Base-by-base conservation (phyloP, 106 monocot species). In the Chionographis japonica region DNA sequence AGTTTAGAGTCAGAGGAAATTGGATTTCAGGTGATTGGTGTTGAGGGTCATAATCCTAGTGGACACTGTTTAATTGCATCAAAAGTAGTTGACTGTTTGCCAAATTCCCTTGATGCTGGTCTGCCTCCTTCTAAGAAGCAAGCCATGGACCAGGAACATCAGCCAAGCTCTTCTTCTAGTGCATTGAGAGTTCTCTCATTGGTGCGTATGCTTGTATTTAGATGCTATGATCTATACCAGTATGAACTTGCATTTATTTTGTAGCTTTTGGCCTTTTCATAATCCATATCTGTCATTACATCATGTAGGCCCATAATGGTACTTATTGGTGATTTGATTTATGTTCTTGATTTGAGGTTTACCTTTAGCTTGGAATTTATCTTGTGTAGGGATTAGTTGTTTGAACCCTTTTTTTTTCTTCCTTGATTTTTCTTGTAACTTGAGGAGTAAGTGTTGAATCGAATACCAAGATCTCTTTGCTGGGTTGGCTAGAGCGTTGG, bases 1-100 rank as follows among this genome's bases (percentile, higher is more conserved):
- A 40, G 50, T n/a, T 56, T 50, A 37, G 4, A 65, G 18, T 54
- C 55, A 71, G 61, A 2, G 5, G 58, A 66, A 27, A 14, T 37
- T n/a, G 55, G 39, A 35, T 65, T 75, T 72, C 78, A 98, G 98
- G 90, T 93, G 46, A 76, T 98, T 77, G 93, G 98, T 43, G 53
- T 98, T 66, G 81, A 98, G 62, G 98, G 98, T 8, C 67, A 83
- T 68, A 98, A 98, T 88, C 98, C 93, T n/a, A 98, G 98, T 83
- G 98, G 98, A 52, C 98, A 98, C 41, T 86, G 83, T 83, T 84
- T 98, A 12, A 75, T 93, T 76, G 87, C 84, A 74, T 85, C 98
- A 77, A 84, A 88, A 54, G 74, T 98, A 58, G 27, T 85, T 64
- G 90, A 98, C 77, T 81, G 68, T 68, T 59, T 90, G 75, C 90